Base-by-base conservation (phyloP, 1,139 yeast species). In the Saccharomyces hybrid region DNA sequence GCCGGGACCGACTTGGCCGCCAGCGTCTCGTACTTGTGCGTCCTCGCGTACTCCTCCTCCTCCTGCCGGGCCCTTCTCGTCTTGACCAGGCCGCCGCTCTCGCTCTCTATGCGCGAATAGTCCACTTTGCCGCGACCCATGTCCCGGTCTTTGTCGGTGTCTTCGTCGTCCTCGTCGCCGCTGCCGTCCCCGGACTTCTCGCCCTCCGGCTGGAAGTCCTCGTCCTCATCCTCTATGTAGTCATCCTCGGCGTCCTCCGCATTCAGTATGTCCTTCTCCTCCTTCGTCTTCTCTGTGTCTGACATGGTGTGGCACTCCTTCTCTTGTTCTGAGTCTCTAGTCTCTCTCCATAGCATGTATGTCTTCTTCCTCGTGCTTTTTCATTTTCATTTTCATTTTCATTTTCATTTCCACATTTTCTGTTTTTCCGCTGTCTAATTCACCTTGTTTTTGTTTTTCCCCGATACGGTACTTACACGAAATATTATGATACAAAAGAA, bases 201-300 rank as follows among this genome's bases (percentile, higher is more conserved):
- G 51, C 64, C 61, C 26, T 71, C 72, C 14, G 86, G 86, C 55
- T 79, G 79, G 65, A 77, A 84, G 60, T 84, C 88, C 52, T 81
- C 85, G 56, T 83, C 87, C 46, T 83, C 88, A 51, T 82, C 84
- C 59, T 83, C 88, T 47, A 76, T 73, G 56, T 82, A 81, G 9
- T 67, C 73, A 31, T 73, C 78, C 4, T 69, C 71, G 5, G 53
- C 25, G 25, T 23, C 58, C 6, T 58, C 61, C 5, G 53, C 64
- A 4, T 55, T 57, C 2, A 51, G 62, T 4, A 53, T 56, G 13
- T 20, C 23, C 23, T 20, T 20, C 23, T 16, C 28, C 16, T 64
- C 23, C 23, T 20, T 20, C 23, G 23, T 69, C 5, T 60, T 68
- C 31, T 8, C 46, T 25, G 11, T 11, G 5, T 38, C 25, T 38